phyloP scores from a whole-genome alignment of 495 filamentous ascomycete species.

The Friedmanniomyces endolithicus region DNA sequence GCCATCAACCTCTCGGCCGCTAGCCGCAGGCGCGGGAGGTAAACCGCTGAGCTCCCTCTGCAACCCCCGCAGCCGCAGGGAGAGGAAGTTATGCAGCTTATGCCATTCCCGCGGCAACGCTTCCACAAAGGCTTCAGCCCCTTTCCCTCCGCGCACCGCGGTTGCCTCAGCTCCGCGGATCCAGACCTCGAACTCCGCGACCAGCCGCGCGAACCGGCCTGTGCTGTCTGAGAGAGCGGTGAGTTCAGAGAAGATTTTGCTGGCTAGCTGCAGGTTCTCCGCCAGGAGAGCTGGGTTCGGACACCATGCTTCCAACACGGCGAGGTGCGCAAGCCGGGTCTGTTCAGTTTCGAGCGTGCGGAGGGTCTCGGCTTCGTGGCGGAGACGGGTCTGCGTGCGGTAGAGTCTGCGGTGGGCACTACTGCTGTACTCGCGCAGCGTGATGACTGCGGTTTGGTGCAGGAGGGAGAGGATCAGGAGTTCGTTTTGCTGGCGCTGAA shows the following conservation, averaged over 20 bases:
- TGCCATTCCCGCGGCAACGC: constrained; percentile 14
- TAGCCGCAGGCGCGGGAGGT: not conserved
- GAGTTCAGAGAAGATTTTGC: constrained; percentile 12
- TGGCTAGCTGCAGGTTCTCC: constrained; percentile 14
- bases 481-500: constrained; percentile 13
- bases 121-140: not conserved
- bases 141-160: not conserved
- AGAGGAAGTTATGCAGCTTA: constrained; percentile 11
- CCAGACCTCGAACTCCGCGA: constrained; percentile 17
- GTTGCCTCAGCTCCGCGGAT: constrained; percentile 2
- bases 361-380: constrained; percentile 11
- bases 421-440: constrained; percentile 3
- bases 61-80: constrained; percentile 14
- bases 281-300: constrained; percentile 10
- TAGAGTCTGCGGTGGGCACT: constrained; percentile 17
- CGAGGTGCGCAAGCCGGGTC: constrained; percentile 1
- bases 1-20: not conserved
- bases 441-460: constrained; percentile 10
- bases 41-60: constrained; percentile 13
- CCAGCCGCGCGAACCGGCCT: constrained; percentile 6
- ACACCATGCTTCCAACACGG: constrained; percentile 11
- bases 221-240: constrained; percentile 1
- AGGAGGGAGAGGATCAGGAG: constrained; percentile 17
- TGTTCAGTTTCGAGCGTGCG: constrained; percentile 5
- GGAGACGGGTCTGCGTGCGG: constrained; percentile 9